A percentile compares a stretch with the other conserved stretches of the same genome.
These are phyloP conservation scores for Fusarium nematophilum DNA, from an alignment of 2,329 filamentous ascomycete species.

Conservation along the genomic window DNA sequence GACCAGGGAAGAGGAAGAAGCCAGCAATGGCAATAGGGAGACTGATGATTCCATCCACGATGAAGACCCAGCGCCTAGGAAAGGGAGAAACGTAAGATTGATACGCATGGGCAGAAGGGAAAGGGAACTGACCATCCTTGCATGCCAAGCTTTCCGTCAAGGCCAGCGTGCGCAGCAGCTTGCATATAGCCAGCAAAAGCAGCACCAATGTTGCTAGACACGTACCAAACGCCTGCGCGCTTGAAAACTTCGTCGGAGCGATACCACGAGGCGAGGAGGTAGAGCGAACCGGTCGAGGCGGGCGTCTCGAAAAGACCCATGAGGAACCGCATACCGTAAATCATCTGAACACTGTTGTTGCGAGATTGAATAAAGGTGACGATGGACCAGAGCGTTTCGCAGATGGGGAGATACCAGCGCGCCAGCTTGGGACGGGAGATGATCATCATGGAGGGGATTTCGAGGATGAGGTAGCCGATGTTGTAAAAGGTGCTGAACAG, in stretches of 20 bases:
- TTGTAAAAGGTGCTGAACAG: slow-evolving; percentile 44
- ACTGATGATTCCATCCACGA: slow-evolving; percentile 50
- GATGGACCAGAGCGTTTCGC: slow-evolving; percentile 28
- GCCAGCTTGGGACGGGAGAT: slow-evolving; percentile 37
- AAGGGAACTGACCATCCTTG: slow-evolving; percentile 25
- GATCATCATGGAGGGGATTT: slow-evolving; percentile 42
- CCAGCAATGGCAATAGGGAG: slow-evolving; percentile 44
- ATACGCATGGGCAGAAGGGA: background rate
- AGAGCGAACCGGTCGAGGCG: slow-evolving; percentile 39
- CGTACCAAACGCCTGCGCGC: slow-evolving; percentile 61
- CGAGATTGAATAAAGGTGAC: slow-evolving; percentile 17
- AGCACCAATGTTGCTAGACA: slow-evolving; percentile 40
- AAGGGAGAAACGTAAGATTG: background rate
- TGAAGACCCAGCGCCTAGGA: slow-evolving; percentile 48
- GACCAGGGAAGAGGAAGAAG: slow-evolving; percentile 44
- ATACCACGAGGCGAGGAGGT: slow-evolving; percentile 50
- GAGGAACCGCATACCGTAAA: slow-evolving; percentile 32
- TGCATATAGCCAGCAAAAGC: slow-evolving; percentile 35
- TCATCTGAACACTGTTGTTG: slow-evolving; percentile 15
- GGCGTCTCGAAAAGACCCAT: slow-evolving; percentile 36
- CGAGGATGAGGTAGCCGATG: slow-evolving; percentile 42
- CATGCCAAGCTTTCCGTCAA: slow-evolving; percentile 27
- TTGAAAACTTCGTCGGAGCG: slow-evolving; percentile 56
- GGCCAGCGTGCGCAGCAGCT: slow-evolving; percentile 27
- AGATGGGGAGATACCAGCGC: slow-evolving; percentile 18